These are phyloP conservation scores for Trifolium subterraneum DNA, from an alignment of 306 rosid genomes.

Conservation along the genomic window DNA sequence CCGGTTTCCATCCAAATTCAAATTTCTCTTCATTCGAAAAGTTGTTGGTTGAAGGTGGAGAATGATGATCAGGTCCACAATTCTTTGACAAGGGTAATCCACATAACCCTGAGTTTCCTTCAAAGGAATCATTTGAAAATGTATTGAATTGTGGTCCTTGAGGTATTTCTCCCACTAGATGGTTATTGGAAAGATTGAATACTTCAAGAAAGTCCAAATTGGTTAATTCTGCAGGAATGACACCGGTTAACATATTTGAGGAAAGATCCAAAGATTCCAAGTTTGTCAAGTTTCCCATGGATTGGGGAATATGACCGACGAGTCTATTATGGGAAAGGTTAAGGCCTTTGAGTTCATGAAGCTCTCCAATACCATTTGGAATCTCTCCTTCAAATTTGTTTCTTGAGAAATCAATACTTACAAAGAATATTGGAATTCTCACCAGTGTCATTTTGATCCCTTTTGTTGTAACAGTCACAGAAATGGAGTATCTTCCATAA, in stretches of 20 bases:
- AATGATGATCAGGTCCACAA: not conserved
- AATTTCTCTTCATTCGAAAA: not conserved
- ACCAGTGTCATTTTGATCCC: not conserved
- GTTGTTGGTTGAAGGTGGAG: not conserved
- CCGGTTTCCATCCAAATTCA: not conserved
- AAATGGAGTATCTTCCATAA: too few relatives aligned
- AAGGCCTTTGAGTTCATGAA: conserved; percentile 33
- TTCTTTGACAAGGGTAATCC: not conserved
- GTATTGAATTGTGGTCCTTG: conserved; percentile 47
- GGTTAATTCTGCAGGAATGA: conserved; percentile 41
- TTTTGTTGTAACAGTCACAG: conserved; percentile 26
- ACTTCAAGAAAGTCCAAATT: conserved; percentile 5
- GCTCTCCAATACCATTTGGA: conserved; percentile 37
- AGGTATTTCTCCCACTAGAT: conserved; percentile 47
- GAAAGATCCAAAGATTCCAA: conserved; percentile 52
- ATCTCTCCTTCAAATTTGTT: conserved; percentile 42
- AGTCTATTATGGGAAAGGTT: conserved; percentile 49
- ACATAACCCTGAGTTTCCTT: conserved; percentile 34
- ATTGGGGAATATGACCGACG: conserved; percentile 23
- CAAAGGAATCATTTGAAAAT: conserved; percentile 41
- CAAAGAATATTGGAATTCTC: conserved; percentile 6
- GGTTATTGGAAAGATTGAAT: conserved; percentile 46
- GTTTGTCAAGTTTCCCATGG: conserved; percentile 14
- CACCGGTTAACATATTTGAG: conserved; percentile 35
- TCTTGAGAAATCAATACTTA: conserved; percentile 30